Base-by-base conservation (phyloP, 441 rosid species). In the Populus trichocarpa region DNA sequence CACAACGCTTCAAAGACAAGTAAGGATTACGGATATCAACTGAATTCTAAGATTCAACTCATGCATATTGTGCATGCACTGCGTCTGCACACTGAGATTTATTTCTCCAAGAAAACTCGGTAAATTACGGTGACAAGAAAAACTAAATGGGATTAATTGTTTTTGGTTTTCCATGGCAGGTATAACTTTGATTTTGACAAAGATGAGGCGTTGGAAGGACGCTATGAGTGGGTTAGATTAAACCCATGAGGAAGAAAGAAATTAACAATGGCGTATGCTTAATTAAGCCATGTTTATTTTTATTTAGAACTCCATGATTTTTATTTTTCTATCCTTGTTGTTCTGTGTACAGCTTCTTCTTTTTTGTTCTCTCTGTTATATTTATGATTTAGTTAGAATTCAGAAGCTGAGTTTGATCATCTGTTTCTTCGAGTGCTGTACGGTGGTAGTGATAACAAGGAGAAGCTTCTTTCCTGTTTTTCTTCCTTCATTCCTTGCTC, bases 121-220 rank as follows among this genome's bases (percentile, higher is more conserved):
- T 40, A 13, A 38, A 73, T 28, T 57, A 18, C 59, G 53, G 36
- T 35, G 26, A 57, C 8, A 9, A 1, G 42, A n/a, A 10, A 68
- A 67, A 53, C 22, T 36, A 32, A 32, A 40, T 71, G 65, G 65
- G 65, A 77, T 40, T 20, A 13, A 42, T 13, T 36, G 1, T 40
- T 20, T 59, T 36, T 4, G 25, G 22, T 6, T 13, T n/a, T 73
- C 14, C 1, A 6, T 78, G 50, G 76, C 84, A 94, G 98, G 93
- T 94, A 93, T 69, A 94, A 94, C 77, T 94, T 86, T 77, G 98
- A 94, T 83, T 79, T 90, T 8, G 86, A 64, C 77, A 86, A 89
- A 87, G 97, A 94, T 81, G 85, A 88, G 82, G 91, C 98, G 33
- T 75, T 90, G 84, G 86, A 91, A 84, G 98, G 98, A 82, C 93